Conservation (phyloP, 768 basidiomycete genomes). For the Lactarius hengduanensis region DNA sequence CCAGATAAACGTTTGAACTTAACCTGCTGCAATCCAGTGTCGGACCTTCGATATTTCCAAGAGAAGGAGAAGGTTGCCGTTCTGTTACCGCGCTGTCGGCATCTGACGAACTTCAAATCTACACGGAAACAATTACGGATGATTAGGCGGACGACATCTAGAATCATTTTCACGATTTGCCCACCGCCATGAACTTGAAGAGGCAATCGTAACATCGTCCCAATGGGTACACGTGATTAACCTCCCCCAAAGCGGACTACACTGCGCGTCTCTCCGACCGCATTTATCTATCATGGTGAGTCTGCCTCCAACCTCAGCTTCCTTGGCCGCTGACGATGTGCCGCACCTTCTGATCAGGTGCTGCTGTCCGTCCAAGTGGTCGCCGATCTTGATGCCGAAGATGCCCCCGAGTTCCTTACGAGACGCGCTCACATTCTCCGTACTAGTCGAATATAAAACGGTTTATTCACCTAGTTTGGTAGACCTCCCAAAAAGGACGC, state of each 20-base stretch:
- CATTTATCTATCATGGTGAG: constrained; percentile 68
- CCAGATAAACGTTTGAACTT: constrained; percentile 64
- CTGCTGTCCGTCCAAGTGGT: constrained; percentile 62
- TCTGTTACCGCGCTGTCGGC: constrained; percentile 9
- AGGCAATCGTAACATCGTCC: constrained; percentile 73
- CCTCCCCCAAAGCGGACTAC: constrained; percentile 49
- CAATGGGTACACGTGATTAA: constrained; percentile 51
- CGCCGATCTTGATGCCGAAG: constrained; percentile 69
- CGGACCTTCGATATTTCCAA: constrained; percentile 71
- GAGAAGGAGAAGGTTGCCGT: constrained; percentile 54
- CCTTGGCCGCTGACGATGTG: constrained; percentile 31
- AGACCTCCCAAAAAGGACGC: constrained; percentile 37
- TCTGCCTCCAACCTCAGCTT: constrained; percentile 10
- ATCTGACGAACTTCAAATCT: constrained; percentile 42
- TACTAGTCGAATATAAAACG: constrained; percentile 38
- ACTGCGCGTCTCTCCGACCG: constrained; percentile 41
- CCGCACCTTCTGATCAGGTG: constrained; percentile 29
- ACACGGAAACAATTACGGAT: constrained; percentile 55
- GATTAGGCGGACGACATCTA: constrained; percentile 49
- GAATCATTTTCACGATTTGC: constrained; percentile 86
- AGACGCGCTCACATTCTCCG: constrained; percentile 65
- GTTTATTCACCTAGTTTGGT: constrained; percentile 11
- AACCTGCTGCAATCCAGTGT: no score
- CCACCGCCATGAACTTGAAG: constrained; percentile 62
- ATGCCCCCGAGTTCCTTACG: constrained; percentile 56